Base-by-base conservation (phyloP, 306 rosid genomes). In the Oxytropis ochrocephala region DNA sequence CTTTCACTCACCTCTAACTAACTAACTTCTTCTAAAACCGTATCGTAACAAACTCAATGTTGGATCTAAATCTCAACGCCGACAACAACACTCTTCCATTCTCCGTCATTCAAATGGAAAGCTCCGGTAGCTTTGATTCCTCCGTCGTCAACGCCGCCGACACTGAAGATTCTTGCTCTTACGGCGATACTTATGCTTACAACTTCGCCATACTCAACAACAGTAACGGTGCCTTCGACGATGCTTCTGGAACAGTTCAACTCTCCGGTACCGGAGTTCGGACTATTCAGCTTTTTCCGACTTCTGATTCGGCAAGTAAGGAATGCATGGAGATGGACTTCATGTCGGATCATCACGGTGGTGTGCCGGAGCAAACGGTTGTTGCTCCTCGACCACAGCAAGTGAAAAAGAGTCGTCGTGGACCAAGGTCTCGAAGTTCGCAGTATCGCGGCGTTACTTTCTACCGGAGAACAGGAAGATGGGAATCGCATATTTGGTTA, bases 401-500 rank as follows among this genome's bases (percentile, higher is more conserved):
- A 65, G 85, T 75, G 51, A 90, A 82, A 81, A 93, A 88, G 84
- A 88, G 96, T 54, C 93, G 98, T 6, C 70, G 98, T 3, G 98
- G 98, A 58, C 98, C 98, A 6, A 71, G 90, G 87, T 90, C 98
- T 1, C 53, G 96, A 6, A 93, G 98, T 81, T 93, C 98, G 0
- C 96, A 93, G 87, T 93, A 93, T 78, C 92, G 98, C 1, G 98
- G 98, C 6, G 96, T 92, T 39, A 92, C 98, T 57, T 92, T 86
- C 69, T 89, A 92, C 46, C 85, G 98, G 66, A 83, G 98, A 50
- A 92, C 98, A 4, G 98, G 98, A 32, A 59, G 98, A 76, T 92
- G 98, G 98, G 98, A 92, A 80, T 92, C 98, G 59, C 98, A 92
- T 72, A 92, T 92, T 55, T 92, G 98, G 98, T 92, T 33, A 30